Percentiles rank a stretch among this genome's conserved stretches.
These are phyloP conservation scores for Fusarium pininemorale DNA, from an alignment of 2,329 filamentous ascomycete genomes.

Conservation along the genomic window DNA sequence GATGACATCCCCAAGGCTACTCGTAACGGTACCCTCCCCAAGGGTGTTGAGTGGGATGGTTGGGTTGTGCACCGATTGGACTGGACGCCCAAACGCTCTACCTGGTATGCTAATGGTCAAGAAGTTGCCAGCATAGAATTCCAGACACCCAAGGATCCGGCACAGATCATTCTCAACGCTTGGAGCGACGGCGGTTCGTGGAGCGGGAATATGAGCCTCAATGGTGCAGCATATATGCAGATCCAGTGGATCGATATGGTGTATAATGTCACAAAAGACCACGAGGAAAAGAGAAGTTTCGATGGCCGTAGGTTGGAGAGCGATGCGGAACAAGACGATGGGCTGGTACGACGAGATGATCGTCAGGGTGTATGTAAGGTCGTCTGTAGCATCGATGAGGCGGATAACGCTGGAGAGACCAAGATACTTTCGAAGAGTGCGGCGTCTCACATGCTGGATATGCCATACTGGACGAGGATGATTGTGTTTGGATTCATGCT, in stretches of 20 bases:
- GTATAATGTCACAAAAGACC: conserved; percentile 55
- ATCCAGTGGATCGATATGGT: conserved; percentile 71
- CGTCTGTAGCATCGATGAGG: conserved; percentile 49
- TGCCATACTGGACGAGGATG: not conserved
- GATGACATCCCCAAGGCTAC: conserved; percentile 58
- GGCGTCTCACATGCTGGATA: conserved; percentile 12
- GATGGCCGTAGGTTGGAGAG: not conserved
- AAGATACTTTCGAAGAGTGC: conserved; percentile 41
- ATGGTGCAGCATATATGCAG: conserved; percentile 62
- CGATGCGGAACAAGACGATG: conserved; percentile 37
- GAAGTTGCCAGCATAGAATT: conserved; percentile 63
- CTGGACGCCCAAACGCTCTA: conserved; percentile 63
- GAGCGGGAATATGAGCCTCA: conserved; percentile 66
- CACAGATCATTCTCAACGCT: conserved; percentile 65
- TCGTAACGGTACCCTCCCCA: conserved; percentile 57
- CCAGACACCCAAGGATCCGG: conserved; percentile 63
- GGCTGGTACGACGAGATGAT: conserved; percentile 48
- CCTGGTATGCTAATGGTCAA: conserved; percentile 65
- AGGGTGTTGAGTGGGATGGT: conserved; percentile 57
- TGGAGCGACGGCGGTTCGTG: conserved; percentile 70
- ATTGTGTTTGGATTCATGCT: not conserved
- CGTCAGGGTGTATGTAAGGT: conserved; percentile 33
- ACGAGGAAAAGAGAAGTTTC: conserved; percentile 16
- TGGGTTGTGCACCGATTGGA: conserved; percentile 70
- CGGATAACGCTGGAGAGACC: conserved; percentile 38